Evolutionary conservation across 768 basidiomycete species (phyloP), one percentile per base, ranked within the genome.

Genomic region (Amanita pseudoporphyria): DNA sequence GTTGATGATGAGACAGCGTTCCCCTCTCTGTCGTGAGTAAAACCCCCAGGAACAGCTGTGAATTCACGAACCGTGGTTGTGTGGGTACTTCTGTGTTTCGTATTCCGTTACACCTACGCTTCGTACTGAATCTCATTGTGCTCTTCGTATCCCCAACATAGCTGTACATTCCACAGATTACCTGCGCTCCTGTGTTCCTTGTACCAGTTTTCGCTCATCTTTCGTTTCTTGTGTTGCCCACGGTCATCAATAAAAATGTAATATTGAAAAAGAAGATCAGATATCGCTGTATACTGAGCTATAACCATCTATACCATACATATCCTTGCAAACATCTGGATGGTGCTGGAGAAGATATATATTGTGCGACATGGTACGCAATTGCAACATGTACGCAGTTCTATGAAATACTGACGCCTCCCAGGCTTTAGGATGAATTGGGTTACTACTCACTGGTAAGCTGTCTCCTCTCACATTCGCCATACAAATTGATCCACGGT

Each of bases 1-100:
- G 86, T 93, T 55, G 82, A 82, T 59, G 92, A 96, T 66, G 73
- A 88, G 67, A 71, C 69, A 22, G 91, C 89, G 52, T 96, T 96
- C 82, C 92, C 92, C 39, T 89, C 92, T 56, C 77, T 96, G 56
- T 76, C 86, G 59, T 78, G 62, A 71, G 50, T 33, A 45, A 45
- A 19, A 39, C 26, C 36, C 19, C 24, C 21, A 21, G 38, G 37
- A 35, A 37, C 19, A 39, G 28, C 26, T 45, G 18, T 38, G 31
- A 33, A 32, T 33, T 18, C 21, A 9, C 7, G n/a, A 14, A 28
- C 26, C 26, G 26, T 28, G 26, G 9, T 22, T 38, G 26, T 41
- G 53, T 50, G 49, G 40, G 47, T 46, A 10, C 43, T 38, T n/a
- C 35, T 28, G 32, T 26, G 21, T 18, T 47, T 39, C n/a, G 40